A percentile compares a stretch with the other conserved stretches of the same genome.
Conservation (phyloP, 805 yeast species). For the Myxozyma vanderwaltii region DNA sequence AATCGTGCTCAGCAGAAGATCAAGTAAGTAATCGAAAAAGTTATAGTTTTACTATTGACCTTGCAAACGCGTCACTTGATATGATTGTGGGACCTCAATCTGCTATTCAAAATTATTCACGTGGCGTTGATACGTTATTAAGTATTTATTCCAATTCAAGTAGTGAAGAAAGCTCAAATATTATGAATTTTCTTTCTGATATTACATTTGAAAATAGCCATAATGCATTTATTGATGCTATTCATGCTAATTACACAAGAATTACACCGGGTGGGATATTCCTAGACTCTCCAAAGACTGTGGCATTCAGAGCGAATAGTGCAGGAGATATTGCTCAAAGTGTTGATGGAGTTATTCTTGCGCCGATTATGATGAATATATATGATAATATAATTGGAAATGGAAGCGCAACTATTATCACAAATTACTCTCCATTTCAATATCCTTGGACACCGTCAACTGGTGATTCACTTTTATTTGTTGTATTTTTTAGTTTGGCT, state of each 20-base stretch:
- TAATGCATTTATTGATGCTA: conserved; percentile 27
- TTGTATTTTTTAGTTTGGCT: conserved; percentile 41
- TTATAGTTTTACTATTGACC: conserved; percentile 1
- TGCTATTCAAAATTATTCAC: background rate
- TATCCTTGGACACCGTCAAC: conserved; percentile 39
- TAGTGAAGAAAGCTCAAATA: background rate
- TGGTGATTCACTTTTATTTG: conserved; percentile 42
- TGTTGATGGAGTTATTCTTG: conserved; percentile 32
- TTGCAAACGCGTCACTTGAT: background rate
- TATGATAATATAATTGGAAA: conserved; percentile 38
- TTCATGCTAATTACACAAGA: conserved; percentile 34
- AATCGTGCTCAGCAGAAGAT: conserved; percentile 13
- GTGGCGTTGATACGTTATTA: conserved; percentile 9
- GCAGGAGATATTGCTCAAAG: conserved; percentile 10
- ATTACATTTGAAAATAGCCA: conserved; percentile 24
- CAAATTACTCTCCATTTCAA: conserved; percentile 42
- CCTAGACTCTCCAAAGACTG: conserved; percentile 30
- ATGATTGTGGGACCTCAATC: conserved; percentile 17
- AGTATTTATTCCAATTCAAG: background rate
- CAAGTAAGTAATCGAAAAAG: conserved; percentile 5
- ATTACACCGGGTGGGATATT: conserved; percentile 42
- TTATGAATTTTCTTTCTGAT: background rate
- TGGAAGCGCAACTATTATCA: conserved; percentile 36
- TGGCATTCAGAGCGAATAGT: conserved; percentile 38
- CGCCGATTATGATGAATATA: conserved; percentile 38